Evolutionary conservation across 1,284 basidiomycete species (phyloP).

Genomic region (Phylloporus sp.): DNA sequence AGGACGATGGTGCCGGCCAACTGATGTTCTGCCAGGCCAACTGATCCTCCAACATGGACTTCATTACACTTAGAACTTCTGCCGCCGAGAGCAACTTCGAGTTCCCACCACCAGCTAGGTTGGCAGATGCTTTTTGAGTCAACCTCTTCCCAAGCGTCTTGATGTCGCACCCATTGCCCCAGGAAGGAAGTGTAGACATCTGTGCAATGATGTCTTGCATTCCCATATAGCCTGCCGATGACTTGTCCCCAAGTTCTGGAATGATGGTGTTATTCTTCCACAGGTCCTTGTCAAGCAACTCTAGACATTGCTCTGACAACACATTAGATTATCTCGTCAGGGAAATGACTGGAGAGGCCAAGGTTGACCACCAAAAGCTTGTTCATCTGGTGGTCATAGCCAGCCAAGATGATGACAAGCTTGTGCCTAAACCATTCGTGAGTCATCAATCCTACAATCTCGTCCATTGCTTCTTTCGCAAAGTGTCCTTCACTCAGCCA

Average conservation of each 20-base stretch:
- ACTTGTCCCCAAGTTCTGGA: slow-evolving; percentile 41
- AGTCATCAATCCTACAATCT: slow-evolving; percentile 64
- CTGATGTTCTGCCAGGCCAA: slow-evolving; percentile 16
- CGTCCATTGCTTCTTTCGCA: slow-evolving; percentile 69
- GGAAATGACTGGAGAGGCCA: slow-evolving; percentile 69
- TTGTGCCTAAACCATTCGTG: slow-evolving; percentile 57
- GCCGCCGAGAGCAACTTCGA: slow-evolving; percentile 22
- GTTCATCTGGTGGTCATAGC: slow-evolving; percentile 71
- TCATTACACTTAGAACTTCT: slow-evolving; percentile 25
- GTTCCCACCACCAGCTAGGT: slow-evolving; percentile 22
- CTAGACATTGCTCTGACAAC: slow-evolving; percentile 50
- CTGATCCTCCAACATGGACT: slow-evolving; percentile 30
- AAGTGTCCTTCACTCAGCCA: no score
- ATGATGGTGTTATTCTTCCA: slow-evolving; percentile 45
- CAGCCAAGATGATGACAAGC: slow-evolving; percentile 67
- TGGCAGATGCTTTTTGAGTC: slow-evolving; percentile 37
- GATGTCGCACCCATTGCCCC: slow-evolving; percentile 70
- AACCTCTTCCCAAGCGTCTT: slow-evolving; percentile 55
- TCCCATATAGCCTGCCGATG: slow-evolving; percentile 35
- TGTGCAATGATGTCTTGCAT: slow-evolving; percentile 44
- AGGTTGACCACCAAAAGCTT: slow-evolving; percentile 57
- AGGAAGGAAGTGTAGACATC: slow-evolving; percentile 50
- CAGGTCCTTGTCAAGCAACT: slow-evolving; percentile 52
- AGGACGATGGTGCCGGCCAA: neutral
- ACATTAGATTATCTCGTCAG: slow-evolving; percentile 63